Evolutionary conservation across 495 filamentous ascomycete species (phyloP).

Genomic region (Trichoderma asperelloides): DNA sequence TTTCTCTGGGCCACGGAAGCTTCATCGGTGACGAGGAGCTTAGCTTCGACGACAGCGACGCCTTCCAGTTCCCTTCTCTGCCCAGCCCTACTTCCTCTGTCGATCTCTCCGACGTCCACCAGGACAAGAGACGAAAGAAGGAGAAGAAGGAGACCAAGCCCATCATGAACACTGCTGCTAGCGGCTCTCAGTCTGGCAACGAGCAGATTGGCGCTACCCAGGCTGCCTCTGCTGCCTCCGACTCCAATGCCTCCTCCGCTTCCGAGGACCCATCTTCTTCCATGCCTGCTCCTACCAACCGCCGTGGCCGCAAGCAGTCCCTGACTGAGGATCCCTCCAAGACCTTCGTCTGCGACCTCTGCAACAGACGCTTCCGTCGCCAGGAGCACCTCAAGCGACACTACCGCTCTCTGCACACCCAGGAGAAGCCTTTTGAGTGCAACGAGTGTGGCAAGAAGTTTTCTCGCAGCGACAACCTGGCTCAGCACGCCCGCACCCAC

Average conservation of each 20-base stretch:
- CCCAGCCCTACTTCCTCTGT: conserved; percentile 39
- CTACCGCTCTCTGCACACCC: conserved; percentile 94
- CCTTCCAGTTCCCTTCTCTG: conserved; percentile 44
- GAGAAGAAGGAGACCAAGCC: conserved; percentile 27
- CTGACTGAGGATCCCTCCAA: conserved; percentile 97
- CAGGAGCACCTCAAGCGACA: conserved; percentile 99
- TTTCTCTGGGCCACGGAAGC: conserved; percentile 62
- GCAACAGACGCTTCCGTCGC: conserved; percentile 92
- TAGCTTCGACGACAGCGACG: conserved; percentile 54
- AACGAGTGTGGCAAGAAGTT: conserved; percentile 98
- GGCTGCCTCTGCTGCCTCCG: conserved; percentile 12
- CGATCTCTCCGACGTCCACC: conserved; percentile 34
- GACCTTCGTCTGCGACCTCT: conserved; percentile 93
- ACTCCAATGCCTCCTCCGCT: conserved; percentile 18
- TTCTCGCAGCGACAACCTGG: conserved; percentile 93
- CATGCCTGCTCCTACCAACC: conserved; percentile 62
- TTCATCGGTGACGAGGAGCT: conserved; percentile 71
- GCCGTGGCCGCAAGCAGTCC: conserved; percentile 96
- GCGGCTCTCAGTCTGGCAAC: conserved; percentile 28
- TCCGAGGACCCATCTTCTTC: conserved; percentile 27
- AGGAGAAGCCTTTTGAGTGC: conserved; percentile 98
- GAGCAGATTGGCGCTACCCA: conserved; percentile 15
- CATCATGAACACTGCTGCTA: conserved; percentile 34
- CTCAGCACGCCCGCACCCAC: conserved; percentile 92
- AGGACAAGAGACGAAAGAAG: conserved; percentile 58